Percentiles rank a stretch among this genome's conserved stretches.
These are phyloP conservation scores for Yamadazyma kanchanaburiensis DNA, from an alignment of 1,139 yeast genomes.

Conservation along the genomic window DNA sequence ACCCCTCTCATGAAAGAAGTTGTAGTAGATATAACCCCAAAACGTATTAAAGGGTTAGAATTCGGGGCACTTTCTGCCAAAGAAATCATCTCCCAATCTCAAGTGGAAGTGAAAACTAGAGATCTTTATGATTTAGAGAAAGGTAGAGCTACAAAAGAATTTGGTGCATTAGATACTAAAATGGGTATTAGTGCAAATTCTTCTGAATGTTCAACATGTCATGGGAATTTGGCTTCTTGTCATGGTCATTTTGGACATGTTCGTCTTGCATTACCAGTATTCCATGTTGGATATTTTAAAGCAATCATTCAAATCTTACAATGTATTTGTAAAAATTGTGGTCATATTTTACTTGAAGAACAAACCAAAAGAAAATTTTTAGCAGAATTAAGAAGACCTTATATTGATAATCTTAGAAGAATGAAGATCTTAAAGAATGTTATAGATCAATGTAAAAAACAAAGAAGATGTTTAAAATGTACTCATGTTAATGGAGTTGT, in stretches of 20 bases:
- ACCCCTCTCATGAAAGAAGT: conserved; percentile 57
- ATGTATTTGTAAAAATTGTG: conserved; percentile 88
- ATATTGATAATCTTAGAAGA: conserved; percentile 84
- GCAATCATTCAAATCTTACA: conserved; percentile 86
- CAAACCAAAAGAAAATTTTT: conserved; percentile 65
- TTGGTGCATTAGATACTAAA: conserved; percentile 86
- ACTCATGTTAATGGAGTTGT: conserved; percentile 94
- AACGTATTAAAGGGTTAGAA: conserved; percentile 85
- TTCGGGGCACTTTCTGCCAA: conserved; percentile 89
- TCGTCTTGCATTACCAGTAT: conserved; percentile 89
- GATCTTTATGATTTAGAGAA: conserved; percentile 85
- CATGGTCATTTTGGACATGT: conserved; percentile 99
- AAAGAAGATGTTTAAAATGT: conserved; percentile 85
- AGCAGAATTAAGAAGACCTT: conserved; percentile 79
- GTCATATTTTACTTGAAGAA: conserved; percentile 73
- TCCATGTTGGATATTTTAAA: conserved; percentile 96
- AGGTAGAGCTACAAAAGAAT: conserved; percentile 73
- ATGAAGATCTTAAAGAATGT: conserved; percentile 84
- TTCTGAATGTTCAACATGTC: conserved; percentile 85
- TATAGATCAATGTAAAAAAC: conserved; percentile 92
- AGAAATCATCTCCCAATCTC: conserved; percentile 91
- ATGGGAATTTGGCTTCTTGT: conserved; percentile 88
- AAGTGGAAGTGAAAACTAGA: conserved; percentile 88
- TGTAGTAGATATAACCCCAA: conserved; percentile 82
- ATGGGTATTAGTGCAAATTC: conserved; percentile 94